Evolutionary conservation across 495 filamentous ascomycete species (phyloP).

Genomic region (Cairneyella variabilis): DNA sequence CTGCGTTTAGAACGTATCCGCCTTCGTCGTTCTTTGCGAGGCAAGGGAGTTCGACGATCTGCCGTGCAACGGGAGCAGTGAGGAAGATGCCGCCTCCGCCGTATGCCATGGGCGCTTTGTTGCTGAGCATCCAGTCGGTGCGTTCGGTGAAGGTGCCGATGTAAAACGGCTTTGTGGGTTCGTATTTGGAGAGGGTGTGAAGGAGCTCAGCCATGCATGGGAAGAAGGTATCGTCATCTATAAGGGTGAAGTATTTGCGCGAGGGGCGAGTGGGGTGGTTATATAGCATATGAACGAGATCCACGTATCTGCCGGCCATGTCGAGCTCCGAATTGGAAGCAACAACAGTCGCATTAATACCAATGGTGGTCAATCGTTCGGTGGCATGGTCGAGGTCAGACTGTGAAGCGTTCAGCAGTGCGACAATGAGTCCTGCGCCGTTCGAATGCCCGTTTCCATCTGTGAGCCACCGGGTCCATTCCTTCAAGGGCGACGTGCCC

Average conservation of each 20-base stretch:
- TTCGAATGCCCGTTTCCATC: constrained; percentile 27
- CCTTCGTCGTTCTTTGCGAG: constrained; percentile 26
- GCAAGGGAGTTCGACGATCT: constrained; percentile 33
- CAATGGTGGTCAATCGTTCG: constrained; percentile 14
- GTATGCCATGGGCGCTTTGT: constrained; percentile 42
- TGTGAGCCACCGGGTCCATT: constrained; percentile 35
- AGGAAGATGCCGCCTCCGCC: constrained; percentile 60
- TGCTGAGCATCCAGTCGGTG: constrained; percentile 30
- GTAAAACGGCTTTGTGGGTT: constrained; percentile 45
- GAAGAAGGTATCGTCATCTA: constrained; percentile 51
- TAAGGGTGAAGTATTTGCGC: constrained; percentile 29
- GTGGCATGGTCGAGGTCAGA: constrained; percentile 29
- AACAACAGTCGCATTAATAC: constrained; percentile 31
- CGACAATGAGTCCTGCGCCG: constrained; percentile 41
- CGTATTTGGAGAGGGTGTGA: constrained; percentile 40
- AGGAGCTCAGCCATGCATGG: constrained; percentile 47
- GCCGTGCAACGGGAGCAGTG: constrained; percentile 43
- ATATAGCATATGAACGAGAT: constrained; percentile 29
- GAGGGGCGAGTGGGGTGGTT: constrained; percentile 18
- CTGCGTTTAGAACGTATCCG: constrained; percentile 13
- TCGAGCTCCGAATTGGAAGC: constrained; percentile 24
- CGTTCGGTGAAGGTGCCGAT: constrained; percentile 56
- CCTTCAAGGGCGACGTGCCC: constrained; percentile 25
- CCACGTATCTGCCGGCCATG: constrained; percentile 32
- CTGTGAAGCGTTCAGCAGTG: constrained; percentile 40